These are phyloP conservation scores for Sporothrix variecibatus DNA, from an alignment of 2,329 filamentous ascomycete species.

Conservation along the genomic window DNA sequence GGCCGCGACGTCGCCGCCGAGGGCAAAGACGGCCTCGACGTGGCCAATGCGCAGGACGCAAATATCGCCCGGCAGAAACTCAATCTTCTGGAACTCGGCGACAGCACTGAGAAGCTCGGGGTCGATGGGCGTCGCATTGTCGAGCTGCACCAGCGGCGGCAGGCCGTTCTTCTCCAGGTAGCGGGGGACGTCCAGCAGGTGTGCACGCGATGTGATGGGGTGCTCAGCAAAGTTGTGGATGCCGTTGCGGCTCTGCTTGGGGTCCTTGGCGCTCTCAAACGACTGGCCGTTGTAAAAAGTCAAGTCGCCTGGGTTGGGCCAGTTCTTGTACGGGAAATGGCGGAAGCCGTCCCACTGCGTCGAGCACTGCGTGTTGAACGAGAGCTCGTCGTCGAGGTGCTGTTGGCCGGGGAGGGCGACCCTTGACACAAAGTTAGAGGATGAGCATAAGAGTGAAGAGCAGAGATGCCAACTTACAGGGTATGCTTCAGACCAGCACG, in stretches of 20 bases:
- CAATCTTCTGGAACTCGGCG: neutral
- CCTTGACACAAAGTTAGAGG: neutral
- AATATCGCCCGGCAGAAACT: conserved; percentile 10
- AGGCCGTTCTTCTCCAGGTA: conserved; percentile 13
- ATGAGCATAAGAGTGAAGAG: neutral
- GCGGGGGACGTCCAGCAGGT: conserved; percentile 5
- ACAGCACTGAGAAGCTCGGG: neutral
- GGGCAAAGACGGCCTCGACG: conserved; percentile 16
- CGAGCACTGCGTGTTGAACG: conserved; percentile 42
- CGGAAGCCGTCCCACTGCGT: conserved; percentile 45
- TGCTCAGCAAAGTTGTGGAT: conserved; percentile 21
- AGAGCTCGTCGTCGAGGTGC: conserved; percentile 37
- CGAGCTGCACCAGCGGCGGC: conserved; percentile 16
- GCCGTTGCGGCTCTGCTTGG: conserved; percentile 10
- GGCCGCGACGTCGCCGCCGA: neutral
- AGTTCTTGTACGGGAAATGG: conserved; percentile 42
- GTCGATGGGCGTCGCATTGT: conserved; percentile 15
- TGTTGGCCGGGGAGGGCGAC: neutral
- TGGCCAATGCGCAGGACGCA: conserved; percentile 15
- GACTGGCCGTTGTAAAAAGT: conserved; percentile 18
- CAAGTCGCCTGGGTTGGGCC: conserved; percentile 2
- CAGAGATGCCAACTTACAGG: neutral
- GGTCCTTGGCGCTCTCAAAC: conserved; percentile 2
- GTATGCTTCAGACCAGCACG: conserved; percentile 1
- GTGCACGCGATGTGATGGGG: conserved; percentile 14